Evolutionary conservation across 2,329 filamentous ascomycete species (phyloP).

Genomic region (Albophoma yamanashiensis): DNA sequence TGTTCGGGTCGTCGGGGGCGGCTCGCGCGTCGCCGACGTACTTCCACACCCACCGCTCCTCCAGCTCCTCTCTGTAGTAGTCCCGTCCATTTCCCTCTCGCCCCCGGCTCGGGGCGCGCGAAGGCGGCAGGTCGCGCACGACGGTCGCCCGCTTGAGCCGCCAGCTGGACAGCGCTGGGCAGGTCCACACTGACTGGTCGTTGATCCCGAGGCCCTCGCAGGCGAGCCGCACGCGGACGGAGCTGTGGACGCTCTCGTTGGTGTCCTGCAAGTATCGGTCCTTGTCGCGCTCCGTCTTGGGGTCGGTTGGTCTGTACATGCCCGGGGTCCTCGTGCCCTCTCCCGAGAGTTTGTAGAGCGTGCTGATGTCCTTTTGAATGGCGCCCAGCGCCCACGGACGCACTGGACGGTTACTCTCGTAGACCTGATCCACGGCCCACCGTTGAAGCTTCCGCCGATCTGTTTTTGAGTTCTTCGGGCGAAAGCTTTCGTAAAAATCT

Average conservation of each 20-base stretch:
- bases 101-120: neutral
- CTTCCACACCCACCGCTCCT: constrained; percentile 42
- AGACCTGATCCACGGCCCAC: constrained; percentile 40
- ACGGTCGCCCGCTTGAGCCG: constrained; percentile 22
- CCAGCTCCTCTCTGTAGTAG: constrained; percentile 12
- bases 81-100: constrained; percentile 4
- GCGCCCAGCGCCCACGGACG: constrained; percentile 37
- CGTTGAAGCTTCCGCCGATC: constrained; percentile 5
- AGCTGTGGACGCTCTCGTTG: constrained; percentile 44
- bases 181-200: constrained; percentile 35
- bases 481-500: constrained; percentile 18
- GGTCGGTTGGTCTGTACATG: constrained; percentile 33
- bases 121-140: neutral
- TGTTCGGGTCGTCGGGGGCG: constrained; percentile 27
- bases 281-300: constrained; percentile 23
- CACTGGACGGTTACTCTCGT: constrained; percentile 33
- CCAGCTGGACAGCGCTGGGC: constrained; percentile 34
- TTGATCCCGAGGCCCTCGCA: constrained; percentile 38
- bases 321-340: constrained; percentile 34
- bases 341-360: constrained; percentile 34
- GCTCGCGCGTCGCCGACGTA: constrained; percentile 32
- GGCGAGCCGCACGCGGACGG: constrained; percentile 41
- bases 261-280: constrained; percentile 35
- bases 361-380: constrained; percentile 26
- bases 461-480: constrained; percentile 4